Conservation (phyloP, 2,329 filamentous ascomycete genomes). For the Berkeleyomyces basicola region DNA sequence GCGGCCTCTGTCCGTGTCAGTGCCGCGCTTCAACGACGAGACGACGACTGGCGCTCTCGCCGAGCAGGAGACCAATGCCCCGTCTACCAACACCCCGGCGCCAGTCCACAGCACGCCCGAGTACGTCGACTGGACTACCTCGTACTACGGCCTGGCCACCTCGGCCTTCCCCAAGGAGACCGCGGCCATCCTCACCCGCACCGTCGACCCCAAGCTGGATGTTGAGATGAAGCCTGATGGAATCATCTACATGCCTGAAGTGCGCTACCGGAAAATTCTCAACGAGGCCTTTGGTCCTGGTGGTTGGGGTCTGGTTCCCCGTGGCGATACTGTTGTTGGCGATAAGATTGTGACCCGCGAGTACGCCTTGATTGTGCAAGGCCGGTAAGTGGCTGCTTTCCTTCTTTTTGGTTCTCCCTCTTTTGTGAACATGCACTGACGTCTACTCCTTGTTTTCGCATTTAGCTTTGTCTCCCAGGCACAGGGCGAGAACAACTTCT, state of each 20-base stretch:
- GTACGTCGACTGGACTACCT: constrained; percentile 60
- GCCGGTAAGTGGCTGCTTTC: constrained; percentile 45
- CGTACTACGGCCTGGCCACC: constrained; percentile 62
- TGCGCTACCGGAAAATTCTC: constrained; percentile 86
- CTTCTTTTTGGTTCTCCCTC: neutral
- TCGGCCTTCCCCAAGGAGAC: constrained; percentile 55
- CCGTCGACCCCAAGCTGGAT: constrained; percentile 48
- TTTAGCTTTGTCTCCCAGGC: constrained; percentile 75
- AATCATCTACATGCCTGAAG: constrained; percentile 90
- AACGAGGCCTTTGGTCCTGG: constrained; percentile 88
- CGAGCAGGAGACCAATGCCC: neutral
- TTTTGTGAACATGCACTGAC: neutral
- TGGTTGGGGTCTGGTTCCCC: constrained; percentile 83
- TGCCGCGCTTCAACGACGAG: constrained; percentile 3
- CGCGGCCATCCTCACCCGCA: constrained; percentile 48
- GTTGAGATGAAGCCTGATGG: constrained; percentile 97
- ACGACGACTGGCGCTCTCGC: constrained; percentile 7
- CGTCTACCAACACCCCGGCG: constrained; percentile 2
- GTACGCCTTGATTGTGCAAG: constrained; percentile 79
- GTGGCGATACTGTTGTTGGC: constrained; percentile 74
- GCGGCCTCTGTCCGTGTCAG: neutral
- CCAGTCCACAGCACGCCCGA: constrained; percentile 5
- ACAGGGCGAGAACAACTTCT: constrained; percentile 88
- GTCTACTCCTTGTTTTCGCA: neutral
- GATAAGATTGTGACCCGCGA: constrained; percentile 69